phyloP scores from a whole-genome alignment of 768 basidiomycete genomes.

The Hygrocybe punicea region DNA sequence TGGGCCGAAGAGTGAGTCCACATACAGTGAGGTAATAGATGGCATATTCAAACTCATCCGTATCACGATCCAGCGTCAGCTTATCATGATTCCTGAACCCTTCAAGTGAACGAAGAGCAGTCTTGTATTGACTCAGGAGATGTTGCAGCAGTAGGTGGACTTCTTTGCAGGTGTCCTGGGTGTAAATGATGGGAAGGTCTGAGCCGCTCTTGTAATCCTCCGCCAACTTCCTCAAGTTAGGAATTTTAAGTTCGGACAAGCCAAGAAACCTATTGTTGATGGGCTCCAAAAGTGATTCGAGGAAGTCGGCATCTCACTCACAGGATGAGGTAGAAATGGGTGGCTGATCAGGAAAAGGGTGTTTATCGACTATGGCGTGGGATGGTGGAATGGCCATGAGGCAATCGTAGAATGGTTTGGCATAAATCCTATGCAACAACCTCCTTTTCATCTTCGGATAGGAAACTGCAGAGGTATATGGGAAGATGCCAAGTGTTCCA shows the following conservation, averaged over 20 bases:
- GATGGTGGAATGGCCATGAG: neutral
- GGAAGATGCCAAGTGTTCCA: neutral
- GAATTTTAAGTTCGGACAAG: neutral
- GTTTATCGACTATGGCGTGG: neutral
- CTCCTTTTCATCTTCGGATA: neutral
- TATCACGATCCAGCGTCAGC: neutral
- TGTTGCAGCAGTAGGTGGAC: neutral
- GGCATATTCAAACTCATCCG: neutral
- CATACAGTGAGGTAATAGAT: neutral
- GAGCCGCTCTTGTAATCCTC: neutral
- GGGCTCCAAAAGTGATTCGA: neutral
- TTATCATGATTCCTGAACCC: neutral
- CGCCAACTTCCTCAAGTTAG: neutral
- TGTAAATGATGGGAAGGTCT: neutral
- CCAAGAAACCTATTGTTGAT: neutral
- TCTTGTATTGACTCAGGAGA: neutral
- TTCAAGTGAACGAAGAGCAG: neutral
- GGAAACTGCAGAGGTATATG: neutral
- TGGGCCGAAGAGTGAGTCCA: neutral
- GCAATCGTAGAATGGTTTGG: neutral
- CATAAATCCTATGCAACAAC: neutral
- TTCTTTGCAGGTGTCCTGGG: neutral
- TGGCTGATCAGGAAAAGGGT: neutral
- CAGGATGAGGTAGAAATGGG: neutral
- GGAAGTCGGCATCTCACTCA: neutral